Conservation (phyloP, 805 yeast species). For the Myxozyma lipomycoides region DNA sequence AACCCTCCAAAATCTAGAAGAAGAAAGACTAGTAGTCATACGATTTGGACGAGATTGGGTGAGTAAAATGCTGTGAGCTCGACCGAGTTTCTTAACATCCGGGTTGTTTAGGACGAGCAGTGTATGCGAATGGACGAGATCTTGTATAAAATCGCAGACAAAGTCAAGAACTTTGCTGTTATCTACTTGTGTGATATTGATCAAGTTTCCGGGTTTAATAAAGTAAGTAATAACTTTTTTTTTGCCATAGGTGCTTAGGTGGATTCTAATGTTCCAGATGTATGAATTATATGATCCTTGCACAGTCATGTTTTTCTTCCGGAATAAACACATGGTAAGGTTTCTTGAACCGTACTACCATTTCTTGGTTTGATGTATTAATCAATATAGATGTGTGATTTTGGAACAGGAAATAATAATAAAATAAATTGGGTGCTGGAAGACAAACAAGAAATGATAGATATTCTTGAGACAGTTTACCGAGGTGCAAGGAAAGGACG, state of each 20-base stretch:
- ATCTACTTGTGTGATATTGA: conserved; percentile 85
- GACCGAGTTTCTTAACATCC: background rate
- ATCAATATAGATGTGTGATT: conserved; percentile 73
- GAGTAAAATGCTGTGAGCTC: conserved; percentile 23
- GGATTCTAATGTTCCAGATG: conserved; percentile 59
- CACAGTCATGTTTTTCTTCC: conserved; percentile 87
- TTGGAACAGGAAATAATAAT: conserved; percentile 96
- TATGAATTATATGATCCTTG: conserved; percentile 87
- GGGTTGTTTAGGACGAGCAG: conserved; percentile 47
- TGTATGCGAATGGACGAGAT: conserved; percentile 91
- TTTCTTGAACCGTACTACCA: background rate
- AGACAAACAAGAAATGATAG: conserved; percentile 85
- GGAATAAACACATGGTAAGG: conserved; percentile 46
- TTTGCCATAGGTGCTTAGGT: conserved; percentile 36
- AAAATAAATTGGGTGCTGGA: conserved; percentile 77
- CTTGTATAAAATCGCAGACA: conserved; percentile 72
- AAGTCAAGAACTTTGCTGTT: conserved; percentile 81
- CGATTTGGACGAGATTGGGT: conserved; percentile 73
- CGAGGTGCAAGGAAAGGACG: conserved; percentile 90
- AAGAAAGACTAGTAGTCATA: conserved; percentile 78
- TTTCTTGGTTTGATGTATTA: background rate
- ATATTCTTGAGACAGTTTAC: conserved; percentile 82
- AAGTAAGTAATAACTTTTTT: conserved; percentile 7
- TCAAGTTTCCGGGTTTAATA: conserved; percentile 83
- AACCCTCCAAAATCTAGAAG: conserved; percentile 46